A percentile compares a stretch with the other conserved stretches of the same genome.
These are phyloP conservation scores for Podospora fimiseda DNA, from an alignment of 495 filamentous ascomycete genomes.

Conservation along the genomic window DNA sequence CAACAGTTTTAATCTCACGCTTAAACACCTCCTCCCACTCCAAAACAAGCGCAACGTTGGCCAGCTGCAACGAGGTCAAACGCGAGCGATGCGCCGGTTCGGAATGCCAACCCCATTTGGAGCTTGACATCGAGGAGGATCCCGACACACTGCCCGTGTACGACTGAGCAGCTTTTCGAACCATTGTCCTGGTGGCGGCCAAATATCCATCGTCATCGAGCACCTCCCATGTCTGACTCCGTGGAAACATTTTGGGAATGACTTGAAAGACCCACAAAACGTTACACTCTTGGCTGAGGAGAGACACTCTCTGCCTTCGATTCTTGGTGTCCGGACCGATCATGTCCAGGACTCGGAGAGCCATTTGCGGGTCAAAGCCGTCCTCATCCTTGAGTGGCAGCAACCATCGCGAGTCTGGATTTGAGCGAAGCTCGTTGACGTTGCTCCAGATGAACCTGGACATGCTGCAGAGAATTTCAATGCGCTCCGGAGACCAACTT, in stretches of 20 bases:
- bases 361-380: conserved; percentile 1
- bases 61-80: conserved; percentile 3
- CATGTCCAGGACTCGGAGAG: neutral
- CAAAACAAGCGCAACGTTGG: conserved; percentile 7
- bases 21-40: conserved; percentile 8
- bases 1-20: conserved; percentile 4
- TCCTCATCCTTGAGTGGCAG: neutral
- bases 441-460: neutral
- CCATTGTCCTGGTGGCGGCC: neutral
- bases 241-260: neutral
- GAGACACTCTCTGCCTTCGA: neutral
- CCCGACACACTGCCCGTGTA: neutral
- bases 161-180: neutral
- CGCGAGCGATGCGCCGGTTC: neutral
- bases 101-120: conserved; percentile 2
- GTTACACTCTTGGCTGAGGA: conserved; percentile 2
- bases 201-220: conserved; percentile 3
- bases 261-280: conserved; percentile 10
- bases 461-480: neutral
- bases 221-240: conserved; percentile 4
- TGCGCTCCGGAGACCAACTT: conserved; percentile 1
- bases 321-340: neutral
- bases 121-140: neutral
- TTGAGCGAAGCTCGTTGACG: neutral
- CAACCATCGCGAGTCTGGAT: neutral